phyloP scores from a whole-genome alignment of 2,329 filamentous ascomycete genomes.

The Daldinia sp. region DNA sequence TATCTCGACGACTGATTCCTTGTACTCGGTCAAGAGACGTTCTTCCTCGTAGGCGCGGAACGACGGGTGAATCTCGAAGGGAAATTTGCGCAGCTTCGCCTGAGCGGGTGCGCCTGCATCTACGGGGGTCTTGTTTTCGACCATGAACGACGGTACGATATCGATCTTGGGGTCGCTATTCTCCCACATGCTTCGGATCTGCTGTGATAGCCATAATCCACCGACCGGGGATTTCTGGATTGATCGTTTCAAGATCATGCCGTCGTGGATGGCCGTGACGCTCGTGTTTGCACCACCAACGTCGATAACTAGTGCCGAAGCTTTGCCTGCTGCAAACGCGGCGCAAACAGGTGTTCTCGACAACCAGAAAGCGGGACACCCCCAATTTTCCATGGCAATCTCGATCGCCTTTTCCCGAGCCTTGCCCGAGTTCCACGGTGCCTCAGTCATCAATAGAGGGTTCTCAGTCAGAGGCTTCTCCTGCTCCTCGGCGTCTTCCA shows the following conservation, averaged over 20 bases:
- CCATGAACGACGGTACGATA: constrained; percentile 84
- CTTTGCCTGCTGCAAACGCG: constrained; percentile 91
- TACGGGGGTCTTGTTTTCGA: constrained; percentile 86
- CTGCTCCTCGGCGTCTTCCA: constrained; percentile 65
- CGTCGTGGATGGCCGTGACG: constrained; percentile 91
- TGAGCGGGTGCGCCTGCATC: constrained; percentile 84
- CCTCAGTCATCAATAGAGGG: constrained; percentile 91
- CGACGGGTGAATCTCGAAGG: constrained; percentile 67
- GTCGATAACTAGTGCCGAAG: constrained; percentile 91
- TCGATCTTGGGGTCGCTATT: constrained; percentile 74
- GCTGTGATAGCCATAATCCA: constrained; percentile 88
- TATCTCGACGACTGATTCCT: constrained; percentile 94
- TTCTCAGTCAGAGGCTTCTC: constrained; percentile 89
- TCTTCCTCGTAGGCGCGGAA: constrained; percentile 90
- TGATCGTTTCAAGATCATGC: constrained; percentile 90
- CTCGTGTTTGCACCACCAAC: constrained; percentile 88
- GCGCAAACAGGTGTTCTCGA: constrained; percentile 88
- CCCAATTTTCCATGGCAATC: constrained; percentile 97
- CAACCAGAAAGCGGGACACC: constrained; percentile 92
- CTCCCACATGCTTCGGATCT: constrained; percentile 83
- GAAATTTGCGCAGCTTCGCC: constrained; percentile 76
- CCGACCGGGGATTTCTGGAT: constrained; percentile 86
- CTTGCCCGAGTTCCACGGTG: constrained; percentile 89
- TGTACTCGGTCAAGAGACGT: constrained; percentile 92
- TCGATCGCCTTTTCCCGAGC: constrained; percentile 93